phyloP scores from a whole-genome alignment of 495 filamentous ascomycete genomes.

The Neurospora pannonica region DNA sequence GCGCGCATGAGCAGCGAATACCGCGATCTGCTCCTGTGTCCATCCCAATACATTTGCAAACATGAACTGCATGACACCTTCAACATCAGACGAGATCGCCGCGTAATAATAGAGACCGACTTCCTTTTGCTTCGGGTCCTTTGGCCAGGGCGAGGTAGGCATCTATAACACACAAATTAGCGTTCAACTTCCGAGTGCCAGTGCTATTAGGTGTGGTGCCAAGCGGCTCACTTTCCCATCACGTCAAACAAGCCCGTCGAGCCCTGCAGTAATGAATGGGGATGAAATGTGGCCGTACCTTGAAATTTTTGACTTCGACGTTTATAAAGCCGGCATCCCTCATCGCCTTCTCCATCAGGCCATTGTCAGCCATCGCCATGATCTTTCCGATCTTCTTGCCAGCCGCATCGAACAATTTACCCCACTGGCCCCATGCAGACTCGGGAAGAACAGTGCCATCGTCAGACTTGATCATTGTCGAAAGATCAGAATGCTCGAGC shows the following conservation, averaged over 20 bases:
- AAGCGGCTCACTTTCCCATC: neutral
- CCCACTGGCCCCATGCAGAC: neutral
- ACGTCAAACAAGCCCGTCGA: neutral
- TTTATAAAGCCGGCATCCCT: conserved; percentile 47
- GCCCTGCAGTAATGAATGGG: neutral
- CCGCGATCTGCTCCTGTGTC: conserved; percentile 42
- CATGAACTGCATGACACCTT: conserved; percentile 30
- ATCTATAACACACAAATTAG: conserved; percentile 19
- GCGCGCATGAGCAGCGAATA: conserved; percentile 44
- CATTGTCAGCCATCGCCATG: conserved; percentile 31
- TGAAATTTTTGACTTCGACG: conserved; percentile 37
- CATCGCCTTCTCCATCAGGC: conserved; percentile 29
- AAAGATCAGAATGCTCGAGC: conserved; percentile 44
- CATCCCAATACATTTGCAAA: conserved; percentile 49
- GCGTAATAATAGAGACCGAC: conserved; percentile 36
- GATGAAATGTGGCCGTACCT: neutral
- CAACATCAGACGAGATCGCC: conserved; percentile 33
- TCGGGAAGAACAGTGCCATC: conserved; percentile 20
- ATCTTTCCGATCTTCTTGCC: conserved; percentile 18
- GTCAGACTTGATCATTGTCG: conserved; percentile 34
- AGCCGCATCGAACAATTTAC: conserved; percentile 1
- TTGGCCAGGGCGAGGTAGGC: conserved; percentile 51
- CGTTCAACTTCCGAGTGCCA: neutral
- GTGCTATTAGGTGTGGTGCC: neutral
- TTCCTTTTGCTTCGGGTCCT: conserved; percentile 41